Base-by-base conservation (phyloP, 495 filamentous ascomycete genomes). In the Talaromyces ruber region DNA sequence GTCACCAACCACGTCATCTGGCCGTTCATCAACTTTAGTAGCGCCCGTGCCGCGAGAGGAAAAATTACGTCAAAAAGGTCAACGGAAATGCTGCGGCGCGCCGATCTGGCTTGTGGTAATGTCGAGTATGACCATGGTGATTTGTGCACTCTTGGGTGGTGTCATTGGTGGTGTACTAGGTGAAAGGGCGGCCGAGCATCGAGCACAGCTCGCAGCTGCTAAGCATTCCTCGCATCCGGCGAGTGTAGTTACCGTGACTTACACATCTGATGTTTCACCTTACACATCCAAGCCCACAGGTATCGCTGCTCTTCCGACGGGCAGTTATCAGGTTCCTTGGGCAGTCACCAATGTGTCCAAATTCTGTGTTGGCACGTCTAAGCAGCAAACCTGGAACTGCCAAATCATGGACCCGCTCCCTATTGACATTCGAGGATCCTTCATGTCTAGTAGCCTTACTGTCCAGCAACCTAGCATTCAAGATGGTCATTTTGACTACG, bases 311-410 rank as follows among this genome's bases (percentile, higher is more conserved):
- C 70, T 92, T 4, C 84, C 88, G 2, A 85, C 83, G 4, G 92
- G 92, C 11, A 74, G 73, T 2, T 96, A 74, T 66, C 63, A 74
- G 39, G 71, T 96, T 59, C 82, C 89, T 14, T 67, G 83, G n/a
- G 68, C 81, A 25, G 67, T 83, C 29, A 81, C 82, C 63, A 80
- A 82, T 63, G 73, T 72, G n/a, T 84, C 84, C 26, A 82, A 83
- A 29, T 81, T 82, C 14, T 97, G 92, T 71, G 75, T 97, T 37
- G 74, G 74, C 6, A 78, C 89, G 61, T 67, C 78, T 2, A 76
- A 74, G n/a, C 81, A 88, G 62, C 71, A 76, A 32, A 83, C 91
- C 6, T 97, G 92, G 92, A 80, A 76, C 52, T 97, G 92, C 62
- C 63, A 75, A 65, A 69, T 70, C 34, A 45, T 67, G 8, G 68